A percentile compares a stretch with the other conserved stretches of the same genome.
phyloP scores from a whole-genome alignment of 2,329 filamentous ascomycete species.

The Colletotrichum sp. region DNA sequence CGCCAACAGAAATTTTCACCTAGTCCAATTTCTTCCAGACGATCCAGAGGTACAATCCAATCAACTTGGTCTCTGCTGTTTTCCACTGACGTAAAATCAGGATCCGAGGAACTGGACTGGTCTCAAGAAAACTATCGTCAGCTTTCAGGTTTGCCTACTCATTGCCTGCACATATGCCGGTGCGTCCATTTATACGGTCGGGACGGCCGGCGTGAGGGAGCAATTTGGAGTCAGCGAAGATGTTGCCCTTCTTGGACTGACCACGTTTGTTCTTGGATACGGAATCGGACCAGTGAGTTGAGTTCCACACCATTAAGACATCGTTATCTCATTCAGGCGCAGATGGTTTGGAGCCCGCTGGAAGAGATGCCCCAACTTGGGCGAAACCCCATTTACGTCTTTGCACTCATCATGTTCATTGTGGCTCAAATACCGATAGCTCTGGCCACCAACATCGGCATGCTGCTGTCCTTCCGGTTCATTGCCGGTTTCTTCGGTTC shows the following conservation, averaged over 20 bases:
- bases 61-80: rapidly evolving
- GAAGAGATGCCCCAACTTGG: conserved; percentile 23
- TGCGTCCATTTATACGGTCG: conserved; percentile 75
- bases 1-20: neutral
- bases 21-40: conserved; percentile 17
- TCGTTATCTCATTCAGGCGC: neutral
- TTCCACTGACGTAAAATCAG: conserved; percentile 30
- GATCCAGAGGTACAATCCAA: conserved; percentile 6
- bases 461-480: conserved; percentile 25
- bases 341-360: conserved; percentile 23
- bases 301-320: neutral
- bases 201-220: conserved; percentile 66
- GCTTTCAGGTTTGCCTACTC: conserved; percentile 58
- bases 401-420: conserved; percentile 21
- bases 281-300: conserved; percentile 61
- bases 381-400: conserved; percentile 21
- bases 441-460: conserved; percentile 16
- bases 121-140: conserved; percentile 65
- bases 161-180: conserved; percentile 11
- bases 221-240: conserved; percentile 74
- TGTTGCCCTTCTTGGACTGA: conserved; percentile 74
- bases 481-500: conserved; percentile 25
- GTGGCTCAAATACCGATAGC: conserved; percentile 17
- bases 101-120: conserved; percentile 84
- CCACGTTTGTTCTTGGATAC: conserved; percentile 81